Percentiles rank a stretch among this genome's conserved stretches.
Conservation (phyloP, 371 early-diverging fungal species). For the Mortierella sp. region DNA sequence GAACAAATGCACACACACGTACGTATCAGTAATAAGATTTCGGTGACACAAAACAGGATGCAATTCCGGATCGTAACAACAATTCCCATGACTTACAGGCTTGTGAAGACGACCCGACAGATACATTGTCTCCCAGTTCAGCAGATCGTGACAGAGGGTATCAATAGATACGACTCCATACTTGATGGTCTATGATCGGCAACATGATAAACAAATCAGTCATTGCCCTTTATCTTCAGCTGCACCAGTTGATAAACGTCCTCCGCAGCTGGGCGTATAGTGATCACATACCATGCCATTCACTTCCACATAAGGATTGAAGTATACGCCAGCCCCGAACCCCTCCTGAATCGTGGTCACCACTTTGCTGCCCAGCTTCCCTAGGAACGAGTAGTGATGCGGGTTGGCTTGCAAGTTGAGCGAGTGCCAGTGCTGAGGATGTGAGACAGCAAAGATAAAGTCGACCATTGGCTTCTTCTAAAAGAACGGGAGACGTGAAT, state of each 20-base stretch:
- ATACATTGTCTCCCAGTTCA: conserved; percentile 95
- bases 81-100: conserved; percentile 67
- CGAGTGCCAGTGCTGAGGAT: conserved; percentile 96
- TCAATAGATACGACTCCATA: conserved; percentile 97
- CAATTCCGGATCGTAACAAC: no score
- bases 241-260: no score
- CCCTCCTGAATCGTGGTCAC: conserved; percentile 84
- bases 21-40: no score
- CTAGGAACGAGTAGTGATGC: conserved; percentile 88
- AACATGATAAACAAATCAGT: conserved; percentile 3
- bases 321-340: conserved; percentile 93
- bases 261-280: no score
- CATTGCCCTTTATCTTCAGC: no score
- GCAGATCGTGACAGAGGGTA: conserved; percentile 82
- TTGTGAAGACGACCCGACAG: conserved; percentile 97
- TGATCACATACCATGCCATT: conserved; percentile 88
- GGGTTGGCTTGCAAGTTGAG: conserved; percentile 91
- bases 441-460: conserved; percentile 95
- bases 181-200: conserved; percentile 75
- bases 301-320: conserved; percentile 91
- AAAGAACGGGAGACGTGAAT: neutral
- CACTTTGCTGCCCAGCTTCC: conserved; percentile 73
- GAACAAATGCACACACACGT: no score
- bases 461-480: conserved; percentile 87
- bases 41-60: no score